phyloP scores from a whole-genome alignment of 2,329 filamentous ascomycete species.

The Ophiostoma tasmaniense region DNA sequence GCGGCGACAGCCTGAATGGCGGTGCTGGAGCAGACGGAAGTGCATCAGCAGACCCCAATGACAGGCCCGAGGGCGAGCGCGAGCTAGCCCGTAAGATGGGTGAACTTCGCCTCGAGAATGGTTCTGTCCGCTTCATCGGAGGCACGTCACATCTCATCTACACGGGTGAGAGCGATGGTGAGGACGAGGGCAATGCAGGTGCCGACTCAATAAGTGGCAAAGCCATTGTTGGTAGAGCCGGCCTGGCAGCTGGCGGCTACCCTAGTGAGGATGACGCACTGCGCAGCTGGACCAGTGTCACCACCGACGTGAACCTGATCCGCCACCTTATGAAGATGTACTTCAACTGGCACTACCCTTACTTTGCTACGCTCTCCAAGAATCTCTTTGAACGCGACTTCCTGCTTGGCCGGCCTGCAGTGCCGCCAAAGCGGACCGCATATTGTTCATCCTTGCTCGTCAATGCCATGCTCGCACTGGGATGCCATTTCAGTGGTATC shows the following conservation, averaged over 20 bases:
- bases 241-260: slow-evolving; percentile 16
- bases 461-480: slow-evolving; percentile 86
- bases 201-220: background rate
- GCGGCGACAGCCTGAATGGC: slow-evolving; percentile 28
- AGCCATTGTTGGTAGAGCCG: slow-evolving; percentile 25
- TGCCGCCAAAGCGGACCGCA: slow-evolving; percentile 45
- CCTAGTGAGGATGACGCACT: slow-evolving; percentile 56
- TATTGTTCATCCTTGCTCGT: slow-evolving; percentile 88
- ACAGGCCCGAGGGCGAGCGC: slow-evolving; percentile 52
- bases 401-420: slow-evolving; percentile 54
- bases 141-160: slow-evolving; percentile 92
- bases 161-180: slow-evolving; percentile 25
- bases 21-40: slow-evolving; percentile 29
- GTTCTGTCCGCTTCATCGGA: slow-evolving; percentile 81
- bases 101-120: slow-evolving; percentile 77
- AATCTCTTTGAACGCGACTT: slow-evolving; percentile 83
- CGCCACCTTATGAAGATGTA: slow-evolving; percentile 93
- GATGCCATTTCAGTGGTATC: slow-evolving; percentile 83
- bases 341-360: slow-evolving; percentile 95
- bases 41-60: slow-evolving; percentile 26
- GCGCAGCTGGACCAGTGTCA: slow-evolving; percentile 81
- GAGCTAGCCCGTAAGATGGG: slow-evolving; percentile 91
- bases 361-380: slow-evolving; percentile 86
- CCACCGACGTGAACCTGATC: slow-evolving; percentile 67
- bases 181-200: slow-evolving; percentile 12